Evolutionary conservation across 495 filamentous ascomycete species (phyloP).

Genomic region (Penicillium maclennaniae): DNA sequence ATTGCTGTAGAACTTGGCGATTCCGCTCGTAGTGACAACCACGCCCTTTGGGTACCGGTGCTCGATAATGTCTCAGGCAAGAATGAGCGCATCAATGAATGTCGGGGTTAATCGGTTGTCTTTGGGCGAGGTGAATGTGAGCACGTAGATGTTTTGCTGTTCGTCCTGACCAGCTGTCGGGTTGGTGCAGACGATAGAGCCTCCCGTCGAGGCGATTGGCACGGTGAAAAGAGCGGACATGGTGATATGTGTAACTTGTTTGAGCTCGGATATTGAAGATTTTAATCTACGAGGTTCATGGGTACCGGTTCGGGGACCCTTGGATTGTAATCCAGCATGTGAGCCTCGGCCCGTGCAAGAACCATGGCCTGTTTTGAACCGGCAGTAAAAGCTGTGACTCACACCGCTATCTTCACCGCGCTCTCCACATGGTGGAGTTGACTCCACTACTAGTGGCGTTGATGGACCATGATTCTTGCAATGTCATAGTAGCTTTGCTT

Average conservation of each 20-base stretch:
- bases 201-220: slow-evolving; percentile 43
- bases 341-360: not conserved
- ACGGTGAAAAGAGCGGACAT: slow-evolving; percentile 42
- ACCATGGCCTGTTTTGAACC: no score
- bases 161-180: slow-evolving; percentile 36
- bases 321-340: not conserved
- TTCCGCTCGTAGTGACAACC: slow-evolving; percentile 66
- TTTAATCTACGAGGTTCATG: not conserved
- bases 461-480: no score
- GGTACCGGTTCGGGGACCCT: not conserved
- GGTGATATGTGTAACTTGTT: not conserved
- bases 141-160: slow-evolving; percentile 56
- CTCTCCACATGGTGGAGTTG: no score
- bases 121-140: slow-evolving; percentile 64
- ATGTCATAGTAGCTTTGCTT: no score
- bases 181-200: slow-evolving; percentile 54
- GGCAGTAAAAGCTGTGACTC: no score
- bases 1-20: slow-evolving; percentile 79
- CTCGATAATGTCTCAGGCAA: slow-evolving; percentile 71
- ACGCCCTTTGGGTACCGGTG: slow-evolving; percentile 63
- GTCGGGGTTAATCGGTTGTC: slow-evolving; percentile 71
- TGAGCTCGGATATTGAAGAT: not conserved
- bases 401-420: no score
- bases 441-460: no score
- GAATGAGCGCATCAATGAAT: slow-evolving; percentile 61